Evolutionary conservation across 768 basidiomycete genomes (phyloP).

Genomic region (Daedaleopsis sinensis): DNA sequence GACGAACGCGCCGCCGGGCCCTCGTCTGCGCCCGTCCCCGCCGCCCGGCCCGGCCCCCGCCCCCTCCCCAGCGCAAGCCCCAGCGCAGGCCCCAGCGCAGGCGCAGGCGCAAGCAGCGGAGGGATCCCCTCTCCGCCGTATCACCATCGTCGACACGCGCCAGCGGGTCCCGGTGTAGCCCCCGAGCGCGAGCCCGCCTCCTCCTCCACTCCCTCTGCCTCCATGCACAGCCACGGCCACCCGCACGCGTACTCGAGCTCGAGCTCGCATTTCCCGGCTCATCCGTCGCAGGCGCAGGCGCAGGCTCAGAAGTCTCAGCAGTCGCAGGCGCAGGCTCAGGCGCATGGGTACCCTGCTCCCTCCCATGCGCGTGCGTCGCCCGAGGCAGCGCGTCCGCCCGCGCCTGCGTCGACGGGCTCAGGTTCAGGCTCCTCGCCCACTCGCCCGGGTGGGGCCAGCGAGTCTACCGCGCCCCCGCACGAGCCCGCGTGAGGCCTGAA

Average conservation of each 20-base stretch:
- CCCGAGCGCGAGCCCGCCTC: background rate
- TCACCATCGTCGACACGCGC: conserved; percentile 23
- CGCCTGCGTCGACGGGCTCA: too few relatives aligned
- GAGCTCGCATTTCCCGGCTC: background rate
- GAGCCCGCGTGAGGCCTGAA: conserved; percentile 6
- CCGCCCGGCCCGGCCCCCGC: conserved; percentile 29
- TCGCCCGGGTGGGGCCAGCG: background rate
- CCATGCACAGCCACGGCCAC: background rate
- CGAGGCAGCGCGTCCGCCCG: background rate
- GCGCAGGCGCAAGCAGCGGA: too few relatives aligned
- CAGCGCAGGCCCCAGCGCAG: too few relatives aligned
- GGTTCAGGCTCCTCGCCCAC: conserved; percentile 1
- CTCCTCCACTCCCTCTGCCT: background rate
- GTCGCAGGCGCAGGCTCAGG: background rate
- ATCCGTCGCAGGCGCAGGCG: background rate
- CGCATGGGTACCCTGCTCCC: background rate
- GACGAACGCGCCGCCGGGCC: conserved; percentile 72
- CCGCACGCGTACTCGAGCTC: background rate
- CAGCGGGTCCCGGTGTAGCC: conserved; percentile 20
- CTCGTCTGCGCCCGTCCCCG: conserved; percentile 65
- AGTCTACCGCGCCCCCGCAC: background rate
- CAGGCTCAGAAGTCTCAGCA: conserved; percentile 1
- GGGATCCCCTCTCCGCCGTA: conserved; percentile 19
- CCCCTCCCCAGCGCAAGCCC: too few relatives aligned
- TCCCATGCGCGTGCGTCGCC: background rate